phyloP scores from a whole-genome alignment of 306 rosid genomes.

The Fagus crenata region DNA sequence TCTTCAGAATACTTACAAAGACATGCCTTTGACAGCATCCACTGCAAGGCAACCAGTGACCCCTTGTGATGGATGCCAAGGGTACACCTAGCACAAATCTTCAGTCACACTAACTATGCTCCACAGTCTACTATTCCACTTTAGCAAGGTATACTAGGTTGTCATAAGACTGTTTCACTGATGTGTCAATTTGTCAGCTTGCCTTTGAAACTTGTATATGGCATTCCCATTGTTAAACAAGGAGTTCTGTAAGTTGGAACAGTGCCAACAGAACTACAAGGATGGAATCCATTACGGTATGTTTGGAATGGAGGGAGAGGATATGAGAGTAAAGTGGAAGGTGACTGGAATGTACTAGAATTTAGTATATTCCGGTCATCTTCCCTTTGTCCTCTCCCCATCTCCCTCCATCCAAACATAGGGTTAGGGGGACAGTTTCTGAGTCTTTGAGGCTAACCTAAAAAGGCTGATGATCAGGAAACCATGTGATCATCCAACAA shows the following conservation, averaged over 20 bases:
- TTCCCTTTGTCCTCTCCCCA: too few species aligned
- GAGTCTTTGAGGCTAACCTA: neutral
- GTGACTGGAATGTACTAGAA: too few species aligned
- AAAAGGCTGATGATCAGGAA: neutral
- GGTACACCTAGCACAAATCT: neutral
- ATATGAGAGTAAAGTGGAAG: too few species aligned
- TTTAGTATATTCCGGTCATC: too few species aligned
- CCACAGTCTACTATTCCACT: neutral
- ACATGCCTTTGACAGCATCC: neutral
- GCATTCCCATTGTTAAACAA: neutral
- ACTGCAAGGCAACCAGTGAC: neutral
- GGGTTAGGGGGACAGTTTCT: neutral
- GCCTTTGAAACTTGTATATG: too few species aligned
- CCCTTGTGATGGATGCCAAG: neutral
- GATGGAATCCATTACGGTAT: too few species aligned
- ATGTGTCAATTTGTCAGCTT: too few species aligned
- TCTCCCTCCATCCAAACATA: too few species aligned
- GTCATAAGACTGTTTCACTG: neutral
- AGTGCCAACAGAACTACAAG: neutral
- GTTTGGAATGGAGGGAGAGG: too few species aligned
- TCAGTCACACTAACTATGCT: neutral
- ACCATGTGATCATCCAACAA: neutral
- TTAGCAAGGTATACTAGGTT: too few species aligned
- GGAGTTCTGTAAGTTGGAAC: neutral
- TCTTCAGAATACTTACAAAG: neutral